These are phyloP conservation scores for Xylariomycetidae sp. DNA, from an alignment of 2,329 filamentous ascomycete species.

Conservation along the genomic window DNA sequence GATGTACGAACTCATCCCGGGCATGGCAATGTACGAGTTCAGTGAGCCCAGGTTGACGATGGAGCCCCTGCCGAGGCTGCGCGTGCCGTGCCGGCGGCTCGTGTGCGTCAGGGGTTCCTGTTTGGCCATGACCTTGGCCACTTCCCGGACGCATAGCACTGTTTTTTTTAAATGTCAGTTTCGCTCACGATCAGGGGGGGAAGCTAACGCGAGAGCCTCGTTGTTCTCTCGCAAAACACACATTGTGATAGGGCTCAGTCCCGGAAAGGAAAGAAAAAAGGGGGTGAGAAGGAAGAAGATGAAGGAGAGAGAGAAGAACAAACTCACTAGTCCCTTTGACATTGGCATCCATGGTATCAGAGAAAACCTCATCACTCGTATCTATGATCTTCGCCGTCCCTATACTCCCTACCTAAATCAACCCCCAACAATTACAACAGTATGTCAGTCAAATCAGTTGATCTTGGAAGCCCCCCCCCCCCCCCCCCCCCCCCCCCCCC, in stretches of 20 bases:
- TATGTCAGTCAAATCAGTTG: too few relatives aligned
- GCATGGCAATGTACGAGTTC: conserved; percentile 2
- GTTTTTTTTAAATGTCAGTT: too few relatives aligned
- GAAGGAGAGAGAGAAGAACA: too few relatives aligned
- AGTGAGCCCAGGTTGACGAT: conserved; percentile 12
- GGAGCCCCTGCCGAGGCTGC: conserved; percentile 10
- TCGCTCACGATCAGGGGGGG: too few relatives aligned
- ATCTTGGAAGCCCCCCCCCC: too few relatives aligned
- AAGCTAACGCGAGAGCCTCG: too few relatives aligned
- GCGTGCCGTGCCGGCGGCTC: conserved; percentile 2
- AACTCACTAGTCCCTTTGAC: conserved; percentile 2
- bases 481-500: too few relatives aligned
- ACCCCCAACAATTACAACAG: too few relatives aligned
- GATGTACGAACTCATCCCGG: conserved; percentile 7
- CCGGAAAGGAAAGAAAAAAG: too few relatives aligned
- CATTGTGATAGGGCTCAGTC: too few relatives aligned
- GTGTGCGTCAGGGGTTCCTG: conserved; percentile 8
- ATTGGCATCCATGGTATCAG: conserved; percentile 2
- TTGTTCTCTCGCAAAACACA: too few relatives aligned
- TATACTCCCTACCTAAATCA: conserved; percentile 3
- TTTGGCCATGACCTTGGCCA: conserved; percentile 4
- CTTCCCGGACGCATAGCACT: conserved; percentile 6
- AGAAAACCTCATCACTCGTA: conserved; percentile 1
- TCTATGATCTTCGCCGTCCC: neutral
- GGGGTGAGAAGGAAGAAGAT: too few relatives aligned